Evolutionary conservation across 176 grass and related monocot species (phyloP).

Genomic region (Microstegium vimineum): DNA sequence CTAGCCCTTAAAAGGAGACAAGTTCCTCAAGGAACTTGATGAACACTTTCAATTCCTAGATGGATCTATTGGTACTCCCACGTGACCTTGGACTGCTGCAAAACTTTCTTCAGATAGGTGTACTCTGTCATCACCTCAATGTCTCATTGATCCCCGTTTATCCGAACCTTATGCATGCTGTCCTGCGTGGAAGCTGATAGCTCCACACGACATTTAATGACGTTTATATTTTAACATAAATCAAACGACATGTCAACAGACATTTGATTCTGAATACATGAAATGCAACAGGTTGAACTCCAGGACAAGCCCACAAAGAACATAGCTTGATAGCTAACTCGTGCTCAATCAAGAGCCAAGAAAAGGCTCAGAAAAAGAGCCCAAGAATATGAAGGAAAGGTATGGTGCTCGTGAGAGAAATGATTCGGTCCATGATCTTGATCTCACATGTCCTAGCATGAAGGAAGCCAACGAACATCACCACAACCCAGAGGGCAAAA

Average conservation of each 20-base stretch:
- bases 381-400: not conserved
- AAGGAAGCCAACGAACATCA: too few species aligned
- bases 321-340: not conserved
- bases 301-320: not conserved
- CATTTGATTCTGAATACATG: not conserved
- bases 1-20: too few species aligned
- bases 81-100: not conserved
- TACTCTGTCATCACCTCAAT: not conserved
- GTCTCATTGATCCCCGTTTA: not conserved
- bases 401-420: not conserved
- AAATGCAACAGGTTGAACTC: not conserved
- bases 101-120: not conserved
- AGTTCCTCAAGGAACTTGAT: too few species aligned
- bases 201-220: too few species aligned
- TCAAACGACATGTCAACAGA: constrained; percentile 22
- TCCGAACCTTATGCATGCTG: not conserved
- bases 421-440: not conserved
- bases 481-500: not conserved
- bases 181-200: too few species aligned
- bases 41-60: too few species aligned
- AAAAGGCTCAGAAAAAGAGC: not conserved
- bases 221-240: too few species aligned
- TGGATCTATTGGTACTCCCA: too few species aligned
- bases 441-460: not conserved
- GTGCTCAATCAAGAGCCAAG: not conserved